phyloP scores from a whole-genome alignment of 768 basidiomycete species.

The Psilocybe tampanensis region DNA sequence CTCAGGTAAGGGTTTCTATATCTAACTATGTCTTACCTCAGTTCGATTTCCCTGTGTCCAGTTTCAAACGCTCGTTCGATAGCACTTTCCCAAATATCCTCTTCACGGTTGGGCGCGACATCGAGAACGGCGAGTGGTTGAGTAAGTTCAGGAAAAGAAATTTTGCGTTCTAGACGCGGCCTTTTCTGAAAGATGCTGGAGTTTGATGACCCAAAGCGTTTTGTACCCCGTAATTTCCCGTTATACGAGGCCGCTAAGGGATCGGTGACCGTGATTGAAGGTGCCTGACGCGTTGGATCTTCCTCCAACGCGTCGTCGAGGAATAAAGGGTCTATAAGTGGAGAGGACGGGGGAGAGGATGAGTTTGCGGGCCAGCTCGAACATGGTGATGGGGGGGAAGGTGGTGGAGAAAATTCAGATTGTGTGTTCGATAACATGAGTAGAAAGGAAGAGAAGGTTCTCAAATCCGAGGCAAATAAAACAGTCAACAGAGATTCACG shows the following conservation, averaged over 20 bases:
- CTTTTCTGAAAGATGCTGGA: conserved; percentile 22
- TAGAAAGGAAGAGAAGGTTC: neutral
- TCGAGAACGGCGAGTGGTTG: neutral
- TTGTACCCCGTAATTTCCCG: conserved; percentile 32
- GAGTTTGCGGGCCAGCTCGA: conserved; percentile 31
- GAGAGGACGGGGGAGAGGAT: conserved; percentile 55
- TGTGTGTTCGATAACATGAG: conserved; percentile 22
- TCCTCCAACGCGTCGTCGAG: conserved; percentile 26
- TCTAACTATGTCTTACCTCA: conserved; percentile 45
- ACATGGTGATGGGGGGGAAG: conserved; percentile 38
- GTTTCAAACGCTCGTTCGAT: conserved; percentile 42
- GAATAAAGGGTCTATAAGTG: conserved; percentile 23
- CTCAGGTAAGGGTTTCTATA: neutral
- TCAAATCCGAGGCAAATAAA: neutral
- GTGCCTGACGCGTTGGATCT: conserved; percentile 13
- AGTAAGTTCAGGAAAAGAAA: neutral
- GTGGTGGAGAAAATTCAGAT: conserved; percentile 22
- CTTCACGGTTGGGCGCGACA: neutral
- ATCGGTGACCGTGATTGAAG: conserved; percentile 26
- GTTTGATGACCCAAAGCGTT: conserved; percentile 24
- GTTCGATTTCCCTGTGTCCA: conserved; percentile 50
- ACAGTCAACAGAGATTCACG: neutral
- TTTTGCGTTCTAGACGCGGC: conserved; percentile 19
- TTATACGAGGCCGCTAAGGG: conserved; percentile 66
- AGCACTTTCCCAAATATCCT: conserved; percentile 19